phyloP scores from a whole-genome alignment of 2,329 filamentous ascomycete genomes.

The Stemphylium vesicarium region DNA sequence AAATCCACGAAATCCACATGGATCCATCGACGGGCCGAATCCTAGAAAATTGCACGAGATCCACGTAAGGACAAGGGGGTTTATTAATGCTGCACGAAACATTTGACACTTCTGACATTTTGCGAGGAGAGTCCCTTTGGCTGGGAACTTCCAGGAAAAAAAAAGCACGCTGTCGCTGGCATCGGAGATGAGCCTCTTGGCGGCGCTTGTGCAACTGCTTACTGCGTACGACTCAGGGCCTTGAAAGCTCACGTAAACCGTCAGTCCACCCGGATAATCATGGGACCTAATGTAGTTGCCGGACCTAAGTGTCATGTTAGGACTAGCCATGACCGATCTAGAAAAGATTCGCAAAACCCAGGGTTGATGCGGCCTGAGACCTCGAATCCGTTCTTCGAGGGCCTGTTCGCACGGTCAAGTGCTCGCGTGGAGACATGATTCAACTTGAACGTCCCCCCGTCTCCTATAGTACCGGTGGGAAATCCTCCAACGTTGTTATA shows the following conservation, averaged over 20 bases:
- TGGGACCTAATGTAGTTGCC: not conserved
- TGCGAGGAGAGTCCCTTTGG: no score
- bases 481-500: not conserved
- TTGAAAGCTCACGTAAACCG: not conserved
- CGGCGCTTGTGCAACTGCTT: no score
- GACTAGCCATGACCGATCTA: not conserved
- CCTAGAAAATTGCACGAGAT: not conserved
- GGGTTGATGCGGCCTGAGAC: not conserved
- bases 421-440: not conserved
- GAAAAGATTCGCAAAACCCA: not conserved
- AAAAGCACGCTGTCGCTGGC: no score
- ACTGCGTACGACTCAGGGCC: not conserved
- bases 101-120: not conserved
- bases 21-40: slow-evolving; percentile 6
- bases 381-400: not conserved
- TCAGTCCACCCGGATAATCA: not conserved
- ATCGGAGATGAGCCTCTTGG: no score
- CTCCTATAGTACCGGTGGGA: not conserved
- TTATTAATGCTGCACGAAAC: not conserved
- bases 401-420: not conserved
- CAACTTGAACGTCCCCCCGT: not conserved
- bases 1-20: not conserved
- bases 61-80: not conserved
- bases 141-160: no score
- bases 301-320: not conserved